A percentile compares a stretch with the other conserved stretches of the same genome.
These are phyloP conservation scores for Pythium diclinum DNA, from an alignment of 352 stramenopile genomes.

Conservation along the genomic window DNA sequence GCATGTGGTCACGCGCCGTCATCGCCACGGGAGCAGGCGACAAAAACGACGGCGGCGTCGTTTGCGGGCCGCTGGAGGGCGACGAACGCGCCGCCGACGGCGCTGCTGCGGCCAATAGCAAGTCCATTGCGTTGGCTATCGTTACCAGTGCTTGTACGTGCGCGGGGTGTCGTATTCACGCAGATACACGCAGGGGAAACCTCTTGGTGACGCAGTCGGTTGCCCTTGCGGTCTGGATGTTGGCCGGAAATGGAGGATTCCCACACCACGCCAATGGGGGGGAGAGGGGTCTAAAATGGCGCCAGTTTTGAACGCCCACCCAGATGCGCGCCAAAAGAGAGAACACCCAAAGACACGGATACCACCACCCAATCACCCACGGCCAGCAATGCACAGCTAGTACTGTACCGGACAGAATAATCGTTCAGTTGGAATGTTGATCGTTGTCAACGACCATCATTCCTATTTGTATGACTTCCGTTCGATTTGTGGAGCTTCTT, in stretches of 20 bases:
- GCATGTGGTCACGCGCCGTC: constrained; percentile 16
- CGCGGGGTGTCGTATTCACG: background rate
- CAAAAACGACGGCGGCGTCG: constrained; percentile 18
- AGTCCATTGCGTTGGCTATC: background rate
- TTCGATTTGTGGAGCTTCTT: no score
- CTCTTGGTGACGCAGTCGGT: background rate
- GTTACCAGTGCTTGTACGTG: background rate
- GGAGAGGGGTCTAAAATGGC: constrained; percentile 9
- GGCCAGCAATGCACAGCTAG: no score
- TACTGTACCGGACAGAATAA: background rate
- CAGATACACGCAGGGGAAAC: constrained; percentile 7
- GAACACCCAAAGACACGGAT: constrained; percentile 12
- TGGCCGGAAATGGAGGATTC: background rate
- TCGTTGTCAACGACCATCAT: no score
- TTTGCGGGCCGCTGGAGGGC: background rate
- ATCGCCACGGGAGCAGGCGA: constrained; percentile 14
- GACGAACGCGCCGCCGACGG: background rate
- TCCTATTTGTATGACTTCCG: no score
- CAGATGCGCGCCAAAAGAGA: constrained; percentile 18
- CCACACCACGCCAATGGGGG: background rate
- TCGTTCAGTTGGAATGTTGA: no score
- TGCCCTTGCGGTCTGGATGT: background rate
- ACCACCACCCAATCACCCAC: constrained; percentile 1
- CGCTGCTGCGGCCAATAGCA: background rate
- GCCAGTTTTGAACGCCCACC: constrained; percentile 11